phyloP scores from a whole-genome alignment of 768 basidiomycete species.

The Cystobasidium tubakii region DNA sequence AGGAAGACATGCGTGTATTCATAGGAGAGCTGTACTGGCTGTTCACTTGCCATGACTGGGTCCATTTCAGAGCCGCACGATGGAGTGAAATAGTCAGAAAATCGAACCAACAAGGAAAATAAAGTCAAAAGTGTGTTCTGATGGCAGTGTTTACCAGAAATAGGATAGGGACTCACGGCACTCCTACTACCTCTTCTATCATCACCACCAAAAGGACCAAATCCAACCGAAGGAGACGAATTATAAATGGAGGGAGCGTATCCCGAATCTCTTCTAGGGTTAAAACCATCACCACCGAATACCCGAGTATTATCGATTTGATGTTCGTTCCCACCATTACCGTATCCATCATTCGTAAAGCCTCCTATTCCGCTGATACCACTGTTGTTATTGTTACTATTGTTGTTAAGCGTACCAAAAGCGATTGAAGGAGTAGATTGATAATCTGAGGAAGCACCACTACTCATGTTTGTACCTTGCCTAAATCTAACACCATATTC shows the following conservation, averaged over 20 bases:
- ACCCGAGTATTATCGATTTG: too few relatives aligned
- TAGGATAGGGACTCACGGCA: slow-evolving; percentile 3
- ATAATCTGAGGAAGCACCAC: not conserved
- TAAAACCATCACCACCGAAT: not conserved
- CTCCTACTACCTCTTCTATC: not conserved
- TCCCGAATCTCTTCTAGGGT: slow-evolving; percentile 23
- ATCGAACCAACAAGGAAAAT: not conserved
- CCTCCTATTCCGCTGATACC: not conserved
- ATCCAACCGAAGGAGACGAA: not conserved
- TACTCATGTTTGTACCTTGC: not conserved
- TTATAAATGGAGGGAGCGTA: slow-evolving; percentile 16
- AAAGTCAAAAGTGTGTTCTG: too few relatives aligned
- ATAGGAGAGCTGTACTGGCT: not conserved
- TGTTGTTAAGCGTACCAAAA: not conserved
- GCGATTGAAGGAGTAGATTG: not conserved
- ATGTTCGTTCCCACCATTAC: not conserved
- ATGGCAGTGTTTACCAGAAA: too few relatives aligned
- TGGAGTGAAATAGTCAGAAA: not conserved
- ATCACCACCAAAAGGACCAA: not conserved
- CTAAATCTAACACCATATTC: not conserved
- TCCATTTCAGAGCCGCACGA: not conserved
- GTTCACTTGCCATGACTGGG: not conserved
- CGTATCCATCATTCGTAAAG: not conserved
- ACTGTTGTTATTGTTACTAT: not conserved
- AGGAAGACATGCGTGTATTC: not conserved